Evolutionary conservation across 768 basidiomycete genomes (phyloP), one percentile per base, ranked within the genome.

Genomic region (Dentipellis fragilis): DNA sequence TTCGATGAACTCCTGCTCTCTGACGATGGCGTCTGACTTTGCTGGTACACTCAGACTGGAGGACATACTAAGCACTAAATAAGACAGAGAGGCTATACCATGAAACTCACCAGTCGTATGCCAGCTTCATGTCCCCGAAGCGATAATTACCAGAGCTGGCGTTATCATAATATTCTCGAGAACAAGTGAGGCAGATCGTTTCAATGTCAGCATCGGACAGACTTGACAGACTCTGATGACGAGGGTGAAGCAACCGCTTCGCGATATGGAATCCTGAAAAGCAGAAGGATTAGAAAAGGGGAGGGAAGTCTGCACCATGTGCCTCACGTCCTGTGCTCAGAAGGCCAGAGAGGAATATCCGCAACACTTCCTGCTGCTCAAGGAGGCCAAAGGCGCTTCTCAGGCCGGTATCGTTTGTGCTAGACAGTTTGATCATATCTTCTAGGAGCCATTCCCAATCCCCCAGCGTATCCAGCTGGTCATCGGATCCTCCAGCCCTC

Each of bases 141-240:
- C 91, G 89, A 66, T 93, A 86, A 64, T 97, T 99, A 5, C 93
- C 96, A 0, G 84, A 87, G 59, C 78, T 84, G 2, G 96, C 89
- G 63, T 97, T 97, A 66, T 97, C 93, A 68, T 98, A 99, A 58
- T 96, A 83, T 71, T 98, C 96, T 49, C 82, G 80, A 3, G 90
- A 92, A 45, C 83, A 83, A 1, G 81, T 67, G 17, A 99, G 71
- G 61, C 91, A 93, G 11, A 95, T 80, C 35, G 85, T 80, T 68
- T 97, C 93, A 4, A 89, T 69, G 4, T 70, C 69, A 21, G 72
- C 67, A 22, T 73, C 61, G 29, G 74, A 71, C 16, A 95, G 70
- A 0, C 72, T 72, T 1, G 84, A 62, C 23, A 78, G 75, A 4
- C 63, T 61, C 35, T 29, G 29, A 29, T 72, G 75, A 22, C 72